Evolutionary conservation across 2,329 filamentous ascomycete genomes (phyloP).

Genomic region (Sporothrix brasiliensis): DNA sequence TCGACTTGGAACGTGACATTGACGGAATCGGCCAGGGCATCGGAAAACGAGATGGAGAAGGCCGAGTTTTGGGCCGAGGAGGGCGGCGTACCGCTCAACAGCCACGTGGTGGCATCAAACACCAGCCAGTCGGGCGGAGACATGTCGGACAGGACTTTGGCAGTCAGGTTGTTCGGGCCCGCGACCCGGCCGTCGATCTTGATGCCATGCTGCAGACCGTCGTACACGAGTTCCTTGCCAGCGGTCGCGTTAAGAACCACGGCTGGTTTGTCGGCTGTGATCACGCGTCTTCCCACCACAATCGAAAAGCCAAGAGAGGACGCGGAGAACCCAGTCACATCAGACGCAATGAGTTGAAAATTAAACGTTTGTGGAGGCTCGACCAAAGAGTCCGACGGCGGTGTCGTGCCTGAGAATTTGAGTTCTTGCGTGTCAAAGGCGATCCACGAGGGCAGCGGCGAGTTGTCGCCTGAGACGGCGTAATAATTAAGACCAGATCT

Average conservation of each 20-base stretch:
- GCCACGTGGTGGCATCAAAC: slow-evolving; percentile 64
- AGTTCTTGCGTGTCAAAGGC: slow-evolving; percentile 67
- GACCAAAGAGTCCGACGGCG: slow-evolving; percentile 63
- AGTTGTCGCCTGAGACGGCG: slow-evolving; percentile 73
- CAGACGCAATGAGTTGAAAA: slow-evolving; percentile 75
- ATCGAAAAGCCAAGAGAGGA: slow-evolving; percentile 69
- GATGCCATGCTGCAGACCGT: slow-evolving; percentile 55
- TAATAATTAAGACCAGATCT: slow-evolving; percentile 68
- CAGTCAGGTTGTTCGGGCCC: slow-evolving; percentile 40
- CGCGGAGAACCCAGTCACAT: slow-evolving; percentile 76
- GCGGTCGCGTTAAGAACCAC: slow-evolving; percentile 61
- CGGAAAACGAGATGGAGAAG: slow-evolving; percentile 62
- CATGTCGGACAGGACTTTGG: slow-evolving; percentile 56
- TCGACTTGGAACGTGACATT: slow-evolving; percentile 54
- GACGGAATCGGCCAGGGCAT: slow-evolving; percentile 62
- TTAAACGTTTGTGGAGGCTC: slow-evolving; percentile 72
- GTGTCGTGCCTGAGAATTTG: slow-evolving; percentile 71
- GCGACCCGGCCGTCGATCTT: slow-evolving; percentile 61
- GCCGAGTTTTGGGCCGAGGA: slow-evolving; percentile 61
- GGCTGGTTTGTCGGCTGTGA: slow-evolving; percentile 63
- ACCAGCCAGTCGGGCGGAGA: slow-evolving; percentile 68
- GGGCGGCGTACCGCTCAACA: slow-evolving; percentile 66
- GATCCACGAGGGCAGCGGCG: slow-evolving; percentile 85
- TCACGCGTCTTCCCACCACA: slow-evolving; percentile 68
- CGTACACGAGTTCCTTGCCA: slow-evolving; percentile 57